Percentiles rank a stretch among this genome's conserved stretches.
These are phyloP conservation scores for Phytopythium aichiense DNA, from an alignment of 352 stramenopile genomes.

Conservation along the genomic window DNA sequence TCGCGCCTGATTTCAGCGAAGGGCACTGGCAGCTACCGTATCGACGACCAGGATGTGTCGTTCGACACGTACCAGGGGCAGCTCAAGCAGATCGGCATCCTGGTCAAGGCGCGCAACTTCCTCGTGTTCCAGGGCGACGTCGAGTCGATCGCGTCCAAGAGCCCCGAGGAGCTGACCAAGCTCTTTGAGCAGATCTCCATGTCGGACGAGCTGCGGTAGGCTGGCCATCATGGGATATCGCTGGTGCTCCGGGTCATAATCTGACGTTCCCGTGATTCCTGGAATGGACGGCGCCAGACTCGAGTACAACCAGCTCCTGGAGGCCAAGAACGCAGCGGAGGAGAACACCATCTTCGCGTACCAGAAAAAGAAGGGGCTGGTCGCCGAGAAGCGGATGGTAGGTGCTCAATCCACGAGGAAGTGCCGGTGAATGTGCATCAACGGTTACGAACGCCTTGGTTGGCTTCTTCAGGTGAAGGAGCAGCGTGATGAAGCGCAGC, in stretches of 20 bases:
- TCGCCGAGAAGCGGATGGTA: constrained; percentile 87
- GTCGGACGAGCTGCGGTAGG: constrained; percentile 80
- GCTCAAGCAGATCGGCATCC: constrained; percentile 95
- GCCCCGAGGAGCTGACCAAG: constrained; percentile 93
- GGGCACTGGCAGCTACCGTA: constrained; percentile 82
- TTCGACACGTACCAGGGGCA: constrained; percentile 93
- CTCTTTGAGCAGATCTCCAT: constrained; percentile 97
- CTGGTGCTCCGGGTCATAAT: background rate
- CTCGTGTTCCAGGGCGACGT: constrained; percentile 99
- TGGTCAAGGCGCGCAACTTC: constrained; percentile 99
- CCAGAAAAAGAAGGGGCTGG: constrained; percentile 95
- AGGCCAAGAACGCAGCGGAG: constrained; percentile 92
- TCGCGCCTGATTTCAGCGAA: constrained; percentile 91
- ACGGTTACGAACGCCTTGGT: background rate
- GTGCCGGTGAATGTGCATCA: background rate
- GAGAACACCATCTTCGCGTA: constrained; percentile 93
- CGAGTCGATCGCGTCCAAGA: constrained; percentile 96
- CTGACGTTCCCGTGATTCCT: background rate
- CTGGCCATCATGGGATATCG: background rate
- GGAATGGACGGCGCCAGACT: constrained; percentile 14
- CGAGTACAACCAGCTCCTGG: constrained; percentile 80
- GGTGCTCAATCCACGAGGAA: background rate
- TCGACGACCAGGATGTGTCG: constrained; percentile 75
- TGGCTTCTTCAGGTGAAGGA: constrained; percentile 73
- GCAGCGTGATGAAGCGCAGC: constrained; percentile 93